Percentiles rank a stretch among this genome's conserved stretches.
Evolutionary conservation across 2,329 filamentous ascomycete genomes (phyloP).

Genomic region (Coniochaeta prunicola): DNA sequence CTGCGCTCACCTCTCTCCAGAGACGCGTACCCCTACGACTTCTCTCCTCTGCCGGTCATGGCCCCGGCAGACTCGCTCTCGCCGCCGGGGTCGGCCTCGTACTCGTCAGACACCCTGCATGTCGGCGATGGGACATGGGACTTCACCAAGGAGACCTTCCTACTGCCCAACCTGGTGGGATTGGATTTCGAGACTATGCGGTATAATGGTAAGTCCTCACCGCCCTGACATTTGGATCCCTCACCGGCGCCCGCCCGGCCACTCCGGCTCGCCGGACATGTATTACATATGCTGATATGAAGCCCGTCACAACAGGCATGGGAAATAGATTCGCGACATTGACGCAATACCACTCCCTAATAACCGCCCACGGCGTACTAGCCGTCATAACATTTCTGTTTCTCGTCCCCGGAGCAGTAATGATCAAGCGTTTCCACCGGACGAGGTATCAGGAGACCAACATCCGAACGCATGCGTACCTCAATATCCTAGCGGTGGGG

Average conservation of each 20-base stretch:
- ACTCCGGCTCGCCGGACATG: neutral
- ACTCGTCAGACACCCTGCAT: slow-evolving; percentile 65
- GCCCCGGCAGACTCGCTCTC: slow-evolving; percentile 56
- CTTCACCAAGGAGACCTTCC: slow-evolving; percentile 66
- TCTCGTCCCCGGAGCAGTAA: slow-evolving; percentile 65
- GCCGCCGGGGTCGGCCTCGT: slow-evolving; percentile 64
- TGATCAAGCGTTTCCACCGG: slow-evolving; percentile 62
- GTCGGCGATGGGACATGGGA: slow-evolving; percentile 85
- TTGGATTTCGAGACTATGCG: slow-evolving; percentile 75
- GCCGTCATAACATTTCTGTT: slow-evolving; percentile 68
- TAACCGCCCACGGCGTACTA: slow-evolving; percentile 65
- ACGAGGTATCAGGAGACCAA: slow-evolving; percentile 52
- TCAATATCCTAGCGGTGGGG: slow-evolving; percentile 62
- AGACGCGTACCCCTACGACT: neutral
- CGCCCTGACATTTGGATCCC: neutral
- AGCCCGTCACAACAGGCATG: slow-evolving; percentile 54
- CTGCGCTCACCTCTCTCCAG: neutral
- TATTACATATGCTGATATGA: slow-evolving; percentile 8
- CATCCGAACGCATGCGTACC: slow-evolving; percentile 64
- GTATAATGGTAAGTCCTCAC: slow-evolving; percentile 61
- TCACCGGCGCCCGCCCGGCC: neutral
- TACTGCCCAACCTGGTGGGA: slow-evolving; percentile 69
- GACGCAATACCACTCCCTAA: slow-evolving; percentile 61
- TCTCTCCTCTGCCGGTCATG: slow-evolving; percentile 38
- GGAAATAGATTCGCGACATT: slow-evolving; percentile 69